Percentiles rank a stretch among this genome's conserved stretches.
phyloP scores from a whole-genome alignment of 805 yeast genomes.

The Hanseniaspora clermontiae region DNA sequence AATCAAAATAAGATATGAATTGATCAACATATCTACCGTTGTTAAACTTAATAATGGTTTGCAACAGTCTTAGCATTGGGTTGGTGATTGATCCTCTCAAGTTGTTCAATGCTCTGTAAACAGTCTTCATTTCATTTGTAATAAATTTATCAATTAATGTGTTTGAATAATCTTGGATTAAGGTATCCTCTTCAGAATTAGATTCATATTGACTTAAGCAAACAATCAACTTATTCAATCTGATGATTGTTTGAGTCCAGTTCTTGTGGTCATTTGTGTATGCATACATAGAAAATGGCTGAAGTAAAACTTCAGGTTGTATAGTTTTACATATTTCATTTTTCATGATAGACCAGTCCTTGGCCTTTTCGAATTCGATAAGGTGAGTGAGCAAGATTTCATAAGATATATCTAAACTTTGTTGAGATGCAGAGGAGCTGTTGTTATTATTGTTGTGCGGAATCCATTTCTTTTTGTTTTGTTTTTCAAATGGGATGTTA shows the following conservation, averaged over 20 bases:
- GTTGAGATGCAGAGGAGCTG: conserved; percentile 16
- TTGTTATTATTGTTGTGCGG: not conserved
- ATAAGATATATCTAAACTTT: conserved; percentile 23
- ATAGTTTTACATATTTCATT: conserved; percentile 28
- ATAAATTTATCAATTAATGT: conserved; percentile 37
- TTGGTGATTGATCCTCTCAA: conserved; percentile 46
- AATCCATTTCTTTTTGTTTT: conserved; percentile 11
- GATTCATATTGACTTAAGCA: conserved; percentile 19
- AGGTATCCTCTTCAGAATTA: conserved; percentile 9
- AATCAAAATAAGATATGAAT: conserved; percentile 55
- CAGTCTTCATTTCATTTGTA: conserved; percentile 42
- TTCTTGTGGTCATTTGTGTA: conserved; percentile 40
- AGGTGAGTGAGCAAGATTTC: conserved; percentile 21
- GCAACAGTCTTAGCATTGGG: conserved; percentile 48
- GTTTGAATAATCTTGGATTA: conserved; percentile 6
- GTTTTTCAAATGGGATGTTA: conserved; percentile 11
- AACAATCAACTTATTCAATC: conserved; percentile 28
- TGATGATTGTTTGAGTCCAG: conserved; percentile 34
- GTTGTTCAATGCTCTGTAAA: conserved; percentile 55
- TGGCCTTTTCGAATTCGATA: conserved; percentile 16
- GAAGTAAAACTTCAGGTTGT: conserved; percentile 29
- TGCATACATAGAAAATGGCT: conserved; percentile 38
- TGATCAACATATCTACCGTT: conserved; percentile 42
- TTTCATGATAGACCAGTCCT: conserved; percentile 19
- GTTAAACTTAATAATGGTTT: conserved; percentile 37